Evolutionary conservation across 345 rosid species (phyloP).

Genomic region (Acer saccharum): DNA sequence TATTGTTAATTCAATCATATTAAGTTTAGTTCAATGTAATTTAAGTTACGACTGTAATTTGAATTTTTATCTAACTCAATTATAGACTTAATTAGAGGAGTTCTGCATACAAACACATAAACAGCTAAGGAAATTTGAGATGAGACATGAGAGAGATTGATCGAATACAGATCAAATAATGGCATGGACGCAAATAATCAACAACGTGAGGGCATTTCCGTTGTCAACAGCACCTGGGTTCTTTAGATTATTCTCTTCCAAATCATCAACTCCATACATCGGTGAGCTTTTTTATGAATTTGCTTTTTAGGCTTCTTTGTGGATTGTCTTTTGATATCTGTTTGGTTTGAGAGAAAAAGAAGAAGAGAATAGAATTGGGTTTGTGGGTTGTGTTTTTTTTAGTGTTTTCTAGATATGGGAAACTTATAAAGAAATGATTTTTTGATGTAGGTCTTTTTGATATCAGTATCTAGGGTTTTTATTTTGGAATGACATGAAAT

Average conservation of each 20-base stretch:
- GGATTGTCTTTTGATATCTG: background rate
- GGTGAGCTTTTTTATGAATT: conserved; percentile 36
- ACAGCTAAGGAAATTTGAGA: too few species aligned
- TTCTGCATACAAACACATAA: too few species aligned
- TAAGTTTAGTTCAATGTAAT: too few species aligned
- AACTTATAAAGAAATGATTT: background rate
- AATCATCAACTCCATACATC: conserved; percentile 46
- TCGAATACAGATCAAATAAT: too few species aligned
- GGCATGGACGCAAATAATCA: conserved; percentile 57
- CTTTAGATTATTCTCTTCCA: conserved; percentile 69
- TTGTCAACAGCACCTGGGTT: conserved; percentile 28
- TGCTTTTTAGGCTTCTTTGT: background rate
- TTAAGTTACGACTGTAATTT: too few species aligned
- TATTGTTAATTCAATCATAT: too few species aligned
- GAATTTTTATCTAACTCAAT: too few species aligned
- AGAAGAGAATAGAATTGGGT: background rate
- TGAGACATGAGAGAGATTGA: background rate
- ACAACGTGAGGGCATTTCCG: conserved; percentile 23
- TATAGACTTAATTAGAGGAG: too few species aligned
- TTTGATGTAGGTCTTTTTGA: too few species aligned
- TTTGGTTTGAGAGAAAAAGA: background rate
- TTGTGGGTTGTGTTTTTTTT: background rate
- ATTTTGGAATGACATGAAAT: too few species aligned
- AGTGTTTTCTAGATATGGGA: background rate
- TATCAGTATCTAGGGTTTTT: too few species aligned